Evolutionary conservation across 164 flowering plant genomes (phyloP).

Genomic region (Paratinospora sagittata): DNA sequence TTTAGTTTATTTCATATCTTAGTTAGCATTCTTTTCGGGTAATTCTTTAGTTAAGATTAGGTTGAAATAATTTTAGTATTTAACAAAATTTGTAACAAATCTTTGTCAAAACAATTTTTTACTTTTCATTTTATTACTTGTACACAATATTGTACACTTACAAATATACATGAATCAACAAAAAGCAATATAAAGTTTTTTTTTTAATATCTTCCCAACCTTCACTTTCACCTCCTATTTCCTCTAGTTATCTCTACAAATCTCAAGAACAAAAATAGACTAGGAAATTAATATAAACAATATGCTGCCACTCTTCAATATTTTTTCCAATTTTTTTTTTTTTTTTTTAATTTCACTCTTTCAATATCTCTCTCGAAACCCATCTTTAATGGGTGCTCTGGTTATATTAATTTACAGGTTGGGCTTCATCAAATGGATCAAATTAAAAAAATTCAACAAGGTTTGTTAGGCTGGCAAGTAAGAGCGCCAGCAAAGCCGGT

Average conservation of each 20-base stretch:
- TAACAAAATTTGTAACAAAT: no score
- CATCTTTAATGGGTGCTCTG: neutral
- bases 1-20: no score
- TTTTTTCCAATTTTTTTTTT: no score
- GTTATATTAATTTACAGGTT: neutral
- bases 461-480: constrained; percentile 18
- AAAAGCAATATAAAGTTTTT: no score
- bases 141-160: no score
- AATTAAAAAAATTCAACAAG: constrained; percentile 24
- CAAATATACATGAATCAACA: no score
- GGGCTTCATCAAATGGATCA: neutral
- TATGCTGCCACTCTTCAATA: neutral
- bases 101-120: no score
- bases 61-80: no score
- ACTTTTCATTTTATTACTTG: no score
- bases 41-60: no score
- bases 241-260: neutral
- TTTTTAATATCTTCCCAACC: no score
- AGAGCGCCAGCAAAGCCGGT: constrained; percentile 41
- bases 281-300: neutral
- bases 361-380: neutral
- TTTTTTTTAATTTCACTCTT: neutral
- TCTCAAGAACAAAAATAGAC: neutral
- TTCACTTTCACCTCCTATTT: neutral
- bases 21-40: no score